Evolutionary conservation across 768 basidiomycete species (phyloP), one percentile per base, ranked within the genome.

Genomic region (Lactifluus echinatus): DNA sequence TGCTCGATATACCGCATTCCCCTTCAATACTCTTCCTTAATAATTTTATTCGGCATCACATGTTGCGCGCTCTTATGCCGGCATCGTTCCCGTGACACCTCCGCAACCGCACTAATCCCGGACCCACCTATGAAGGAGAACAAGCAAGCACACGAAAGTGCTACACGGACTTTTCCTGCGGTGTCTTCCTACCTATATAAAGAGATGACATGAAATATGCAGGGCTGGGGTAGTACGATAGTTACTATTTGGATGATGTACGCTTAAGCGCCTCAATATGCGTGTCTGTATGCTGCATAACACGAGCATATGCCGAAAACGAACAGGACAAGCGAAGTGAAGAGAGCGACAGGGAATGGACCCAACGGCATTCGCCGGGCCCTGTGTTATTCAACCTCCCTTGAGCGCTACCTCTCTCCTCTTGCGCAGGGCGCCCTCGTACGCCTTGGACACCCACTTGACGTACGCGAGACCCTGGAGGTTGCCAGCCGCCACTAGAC

Each of bases 391-490:
- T n/a, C n/a, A n/a, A n/a, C n/a, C n/a, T n/a, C n/a, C n/a, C n/a
- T n/a, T n/a, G 50, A 61, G 28, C 19, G 56, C 45, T 19, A 17
- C 55, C 67, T 84, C 77, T 66, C 85, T 78, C 53, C 92, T 72
- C 33, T 72, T 74, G 57, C 79, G 75, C 63, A 94, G 68, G 4
- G 83, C 80, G 63, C 81, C 80, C 61, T 84, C 80, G 65, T 93
- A 95, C 3, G 84, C 74, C 70, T 82, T 83, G 65, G 80, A 82
- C 2, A 85, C 67, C 77, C 82, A 93, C 61, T 81, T 89, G 44
- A 95, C 59, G 65, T 83, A 89, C 7, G 73, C 78, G 26, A 93
- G 73, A 17, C 81, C 80, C 37, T 75, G 71, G n/a, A 15, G 29
- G 39, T 66, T 58, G 15, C 62, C 64, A 7, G 63, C 66, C 17